phyloP scores from a whole-genome alignment of 1,139 yeast genomes.

The Candida albicans region DNA sequence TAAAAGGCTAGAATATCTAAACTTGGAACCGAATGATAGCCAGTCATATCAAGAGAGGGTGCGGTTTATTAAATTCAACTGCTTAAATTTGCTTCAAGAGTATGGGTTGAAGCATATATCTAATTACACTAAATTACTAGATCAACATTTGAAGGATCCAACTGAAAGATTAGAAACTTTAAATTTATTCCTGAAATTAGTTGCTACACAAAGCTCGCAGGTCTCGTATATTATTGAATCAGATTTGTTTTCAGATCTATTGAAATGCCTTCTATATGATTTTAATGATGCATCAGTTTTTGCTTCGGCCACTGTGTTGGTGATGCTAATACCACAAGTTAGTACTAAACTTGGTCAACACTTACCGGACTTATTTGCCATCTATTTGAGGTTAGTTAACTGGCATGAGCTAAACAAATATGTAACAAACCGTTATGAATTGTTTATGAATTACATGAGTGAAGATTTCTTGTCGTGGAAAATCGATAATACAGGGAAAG shows the following conservation, averaged over 20 bases:
- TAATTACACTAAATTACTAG: slow-evolving; percentile 33
- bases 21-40: slow-evolving; percentile 23
- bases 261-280: slow-evolving; percentile 47
- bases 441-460: slow-evolving; percentile 10
- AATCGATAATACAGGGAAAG: slow-evolving; percentile 14
- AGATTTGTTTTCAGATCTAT: slow-evolving; percentile 40
- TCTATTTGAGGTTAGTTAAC: slow-evolving; percentile 42
- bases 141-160: slow-evolving; percentile 30
- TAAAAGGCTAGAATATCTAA: slow-evolving; percentile 18
- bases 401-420: slow-evolving; percentile 27
- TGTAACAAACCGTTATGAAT: slow-evolving; percentile 14
- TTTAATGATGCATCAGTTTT: slow-evolving; percentile 41
- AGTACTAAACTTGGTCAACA: slow-evolving; percentile 33
- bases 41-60: slow-evolving; percentile 47
- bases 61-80: slow-evolving; percentile 49
- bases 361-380: slow-evolving; percentile 45
- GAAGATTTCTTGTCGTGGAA: slow-evolving; percentile 16
- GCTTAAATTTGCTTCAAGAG: slow-evolving; percentile 37
- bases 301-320: slow-evolving; percentile 43
- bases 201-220: slow-evolving; percentile 30
- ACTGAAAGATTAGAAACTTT: slow-evolving; percentile 36
- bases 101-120: slow-evolving; percentile 38
- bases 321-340: slow-evolving; percentile 58
- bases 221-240: slow-evolving; percentile 36
- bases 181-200: slow-evolving; percentile 30